Evolutionary conservation across 495 filamentous ascomycete species (phyloP).

Genomic region (Amniculicola lignicola): DNA sequence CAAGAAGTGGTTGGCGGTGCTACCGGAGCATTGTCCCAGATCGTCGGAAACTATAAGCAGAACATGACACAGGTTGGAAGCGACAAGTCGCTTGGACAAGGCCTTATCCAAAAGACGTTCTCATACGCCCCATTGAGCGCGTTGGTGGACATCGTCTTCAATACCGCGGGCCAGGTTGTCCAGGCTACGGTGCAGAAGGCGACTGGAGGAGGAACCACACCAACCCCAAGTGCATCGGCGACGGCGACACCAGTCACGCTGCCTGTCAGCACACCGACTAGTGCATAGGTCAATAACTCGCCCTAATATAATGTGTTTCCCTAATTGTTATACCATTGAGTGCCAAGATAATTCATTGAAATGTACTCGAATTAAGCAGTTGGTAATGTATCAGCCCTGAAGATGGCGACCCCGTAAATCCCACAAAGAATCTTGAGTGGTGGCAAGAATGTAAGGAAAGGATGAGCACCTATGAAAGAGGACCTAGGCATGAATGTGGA

Average conservation of each 20-base stretch:
- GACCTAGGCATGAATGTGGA: no score
- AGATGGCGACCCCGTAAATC: no score
- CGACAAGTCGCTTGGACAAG: constrained; percentile 45
- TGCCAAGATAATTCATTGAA: neutral
- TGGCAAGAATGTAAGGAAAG: no score
- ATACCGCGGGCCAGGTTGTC: constrained; percentile 53
- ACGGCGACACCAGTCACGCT: constrained; percentile 24
- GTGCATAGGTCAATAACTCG: neutral
- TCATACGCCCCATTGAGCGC: constrained; percentile 51
- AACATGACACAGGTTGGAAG: constrained; percentile 58
- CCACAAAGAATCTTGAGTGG: no score
- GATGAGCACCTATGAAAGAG: no score
- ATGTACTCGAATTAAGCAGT: neutral
- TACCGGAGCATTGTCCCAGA: constrained; percentile 43
- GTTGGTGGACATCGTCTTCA: constrained; percentile 58
- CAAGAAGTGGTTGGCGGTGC: constrained; percentile 49
- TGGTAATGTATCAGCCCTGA: no score
- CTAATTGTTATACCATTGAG: neutral
- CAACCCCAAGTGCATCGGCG: neutral
- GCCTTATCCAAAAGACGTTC: constrained; percentile 54
- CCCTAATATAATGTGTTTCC: constrained; percentile 7
- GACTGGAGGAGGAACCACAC: constrained; percentile 10
- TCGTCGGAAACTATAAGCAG: constrained; percentile 53
- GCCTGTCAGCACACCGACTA: constrained; percentile 16
- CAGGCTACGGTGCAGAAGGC: constrained; percentile 50